These are phyloP conservation scores for Ophiostoma australiae DNA, from an alignment of 2,329 filamentous ascomycete genomes.

Conservation along the genomic window DNA sequence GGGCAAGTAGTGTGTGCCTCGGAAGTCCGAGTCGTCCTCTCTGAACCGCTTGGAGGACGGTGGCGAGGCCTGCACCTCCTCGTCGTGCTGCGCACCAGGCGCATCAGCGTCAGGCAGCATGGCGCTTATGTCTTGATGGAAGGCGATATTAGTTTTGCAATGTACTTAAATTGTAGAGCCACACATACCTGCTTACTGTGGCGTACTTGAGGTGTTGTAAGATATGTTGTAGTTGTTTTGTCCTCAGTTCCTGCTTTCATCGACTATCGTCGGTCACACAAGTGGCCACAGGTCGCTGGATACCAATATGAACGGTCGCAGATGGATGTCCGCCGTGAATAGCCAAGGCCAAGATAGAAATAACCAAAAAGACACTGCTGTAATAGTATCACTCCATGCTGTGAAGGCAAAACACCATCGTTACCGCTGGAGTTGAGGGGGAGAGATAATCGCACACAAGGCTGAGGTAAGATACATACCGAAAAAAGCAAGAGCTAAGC, in stretches of 20 bases:
- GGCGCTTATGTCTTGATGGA: background rate
- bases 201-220: background rate
- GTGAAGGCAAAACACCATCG: background rate
- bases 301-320: background rate
- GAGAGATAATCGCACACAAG: background rate
- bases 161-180: no score
- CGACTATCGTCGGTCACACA: background rate
- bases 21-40: background rate
- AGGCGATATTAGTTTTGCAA: background rate
- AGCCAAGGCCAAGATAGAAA: background rate
- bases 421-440: background rate
- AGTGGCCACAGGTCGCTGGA: background rate
- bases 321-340: background rate
- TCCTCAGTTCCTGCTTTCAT: background rate
- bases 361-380: background rate
- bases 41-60: constrained; percentile 1
- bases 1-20: background rate
- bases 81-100: background rate
- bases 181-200: background rate
- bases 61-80: constrained; percentile 17
- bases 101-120: background rate
- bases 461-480: background rate
- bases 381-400: background rate
- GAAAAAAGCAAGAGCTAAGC: constrained; percentile 4
- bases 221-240: background rate